A percentile compares a stretch with the other conserved stretches of the same genome.
These are phyloP conservation scores for Aureobasidium uvarum DNA, from an alignment of 2,329 filamentous ascomycete species.

Conservation along the genomic window DNA sequence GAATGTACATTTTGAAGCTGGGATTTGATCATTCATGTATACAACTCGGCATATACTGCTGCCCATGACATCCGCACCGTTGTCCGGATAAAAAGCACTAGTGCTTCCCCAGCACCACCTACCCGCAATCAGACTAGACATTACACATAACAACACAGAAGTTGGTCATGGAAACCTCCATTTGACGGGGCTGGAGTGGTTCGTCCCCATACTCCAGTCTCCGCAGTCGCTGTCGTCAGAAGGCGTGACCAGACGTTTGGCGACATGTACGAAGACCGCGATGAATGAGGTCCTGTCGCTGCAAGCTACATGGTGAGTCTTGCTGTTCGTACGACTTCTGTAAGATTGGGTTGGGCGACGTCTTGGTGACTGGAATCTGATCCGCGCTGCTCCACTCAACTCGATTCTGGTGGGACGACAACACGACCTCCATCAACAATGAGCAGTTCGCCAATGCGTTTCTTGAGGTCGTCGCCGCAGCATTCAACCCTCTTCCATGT, in stretches of 20 bases:
- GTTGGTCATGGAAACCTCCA: constrained; percentile 15
- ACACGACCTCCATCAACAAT: constrained; percentile 60
- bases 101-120: constrained; percentile 21
- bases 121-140: constrained; percentile 17
- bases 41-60: constrained; percentile 5
- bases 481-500: constrained; percentile 90
- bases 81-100: constrained; percentile 20
- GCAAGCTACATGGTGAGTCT: neutral
- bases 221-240: constrained; percentile 6
- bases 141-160: constrained; percentile 17
- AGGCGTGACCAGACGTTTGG: neutral
- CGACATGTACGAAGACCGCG: neutral
- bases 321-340: neutral
- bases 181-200: neutral
- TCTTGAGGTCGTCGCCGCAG: constrained; percentile 48
- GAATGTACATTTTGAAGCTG: neutral
- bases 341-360: neutral
- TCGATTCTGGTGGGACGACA: constrained; percentile 35
- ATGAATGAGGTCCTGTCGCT: neutral
- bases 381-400: neutral
- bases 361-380: neutral
- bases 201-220: constrained; percentile 20
- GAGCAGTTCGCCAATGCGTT: constrained; percentile 58
- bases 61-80: constrained; percentile 14
- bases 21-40: neutral